A percentile compares a stretch with the other conserved stretches of the same genome.
These are phyloP conservation scores for Pseudozyma flocculosa DNA, from an alignment of 1,284 basidiomycete genomes.

Conservation along the genomic window DNA sequence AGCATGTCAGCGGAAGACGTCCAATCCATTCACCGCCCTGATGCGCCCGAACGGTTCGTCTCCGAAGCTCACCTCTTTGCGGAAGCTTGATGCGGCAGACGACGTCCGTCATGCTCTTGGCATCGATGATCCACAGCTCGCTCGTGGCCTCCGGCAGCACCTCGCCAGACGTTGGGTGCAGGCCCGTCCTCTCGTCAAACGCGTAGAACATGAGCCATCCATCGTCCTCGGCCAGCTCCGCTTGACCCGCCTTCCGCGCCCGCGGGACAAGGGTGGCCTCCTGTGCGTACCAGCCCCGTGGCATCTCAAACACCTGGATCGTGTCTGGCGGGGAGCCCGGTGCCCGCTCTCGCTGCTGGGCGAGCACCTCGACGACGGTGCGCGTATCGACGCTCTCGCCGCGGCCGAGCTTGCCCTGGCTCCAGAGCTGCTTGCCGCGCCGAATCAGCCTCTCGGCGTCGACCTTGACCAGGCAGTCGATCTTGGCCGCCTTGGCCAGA, in stretches of 20 bases:
- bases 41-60: too few species aligned
- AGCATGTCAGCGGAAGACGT: too few species aligned
- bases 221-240: conserved; percentile 58
- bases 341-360: conserved; percentile 38
- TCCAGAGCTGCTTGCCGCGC: conserved; percentile 49
- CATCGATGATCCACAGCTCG: conserved; percentile 63
- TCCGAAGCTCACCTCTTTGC: conserved; percentile 48
- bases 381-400: conserved; percentile 58
- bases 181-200: conserved; percentile 60
- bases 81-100: conserved; percentile 61
- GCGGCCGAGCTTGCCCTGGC: conserved; percentile 26
- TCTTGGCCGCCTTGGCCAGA: conserved; percentile 61
- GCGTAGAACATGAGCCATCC: conserved; percentile 62
- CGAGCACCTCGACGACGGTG: conserved; percentile 57
- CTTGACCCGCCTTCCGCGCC: background rate
- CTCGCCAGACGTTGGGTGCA: conserved; percentile 53
- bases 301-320: conserved; percentile 60
- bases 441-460: conserved; percentile 58
- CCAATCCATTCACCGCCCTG: too few species aligned
- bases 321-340: conserved; percentile 6
- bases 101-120: conserved; percentile 58
- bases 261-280: conserved; percentile 61
- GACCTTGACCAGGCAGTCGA: conserved; percentile 62
- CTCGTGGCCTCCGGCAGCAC: conserved; percentile 54
- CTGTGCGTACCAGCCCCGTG: conserved; percentile 60